These are phyloP conservation scores for Musa schizocarpa DNA, from an alignment of 176 grass and related monocot species.

Conservation along the genomic window DNA sequence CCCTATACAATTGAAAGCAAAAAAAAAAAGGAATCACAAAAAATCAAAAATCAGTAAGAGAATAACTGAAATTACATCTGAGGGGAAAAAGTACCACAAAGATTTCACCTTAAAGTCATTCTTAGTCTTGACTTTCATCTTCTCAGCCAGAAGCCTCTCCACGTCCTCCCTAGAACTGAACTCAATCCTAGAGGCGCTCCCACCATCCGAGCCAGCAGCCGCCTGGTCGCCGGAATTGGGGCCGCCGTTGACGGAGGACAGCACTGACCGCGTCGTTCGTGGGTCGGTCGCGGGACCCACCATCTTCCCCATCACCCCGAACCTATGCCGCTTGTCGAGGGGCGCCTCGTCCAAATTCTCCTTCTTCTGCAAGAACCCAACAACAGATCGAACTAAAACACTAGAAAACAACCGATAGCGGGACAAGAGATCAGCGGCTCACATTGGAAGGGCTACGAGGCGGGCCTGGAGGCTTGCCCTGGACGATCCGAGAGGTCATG, in stretches of 20 bases:
- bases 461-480: conserved; percentile 32
- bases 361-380: conserved; percentile 8
- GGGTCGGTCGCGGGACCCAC: conserved; percentile 7
- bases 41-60: neutral
- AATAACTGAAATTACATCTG: neutral
- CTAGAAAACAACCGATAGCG: too few relatives aligned
- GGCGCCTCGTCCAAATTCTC: conserved; percentile 48
- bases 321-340: conserved; percentile 14
- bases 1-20: conserved; percentile 27
- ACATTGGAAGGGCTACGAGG: conserved; percentile 47
- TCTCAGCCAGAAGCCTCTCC: conserved; percentile 64
- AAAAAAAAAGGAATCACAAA: neutral
- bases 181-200: conserved; percentile 19
- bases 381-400: neutral
- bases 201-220: too few relatives aligned
- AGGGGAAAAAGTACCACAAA: neutral
- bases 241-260: conserved; percentile 50
- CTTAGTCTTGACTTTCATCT: conserved; percentile 69
- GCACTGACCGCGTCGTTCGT: conserved; percentile 29
- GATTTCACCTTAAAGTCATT: conserved; percentile 60
- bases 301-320: conserved; percentile 30
- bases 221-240: neutral
- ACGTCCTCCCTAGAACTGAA: conserved; percentile 69
- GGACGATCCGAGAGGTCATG: conserved; percentile 3
- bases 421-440: neutral